phyloP scores from a whole-genome alignment of 176 grass and related monocot species.

The Juncus effusus region DNA sequence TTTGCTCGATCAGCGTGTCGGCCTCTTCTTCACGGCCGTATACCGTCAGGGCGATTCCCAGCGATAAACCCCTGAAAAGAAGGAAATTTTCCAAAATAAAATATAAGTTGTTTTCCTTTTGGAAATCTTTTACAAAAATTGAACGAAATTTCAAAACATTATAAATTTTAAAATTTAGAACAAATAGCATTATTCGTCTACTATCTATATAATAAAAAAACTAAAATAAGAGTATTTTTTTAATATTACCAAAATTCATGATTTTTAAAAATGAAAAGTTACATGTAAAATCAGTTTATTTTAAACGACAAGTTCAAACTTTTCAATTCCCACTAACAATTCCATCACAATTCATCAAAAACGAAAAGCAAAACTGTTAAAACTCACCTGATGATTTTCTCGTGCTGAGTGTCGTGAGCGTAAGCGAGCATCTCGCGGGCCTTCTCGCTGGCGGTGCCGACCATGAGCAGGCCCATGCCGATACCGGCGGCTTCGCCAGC shows the following conservation, averaged over 20 bases:
- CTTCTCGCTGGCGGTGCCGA: constrained; percentile 86
- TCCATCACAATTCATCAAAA: too few relatives aligned
- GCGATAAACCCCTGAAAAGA: constrained; percentile 63
- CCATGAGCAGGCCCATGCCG: constrained; percentile 98
- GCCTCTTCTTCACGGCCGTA: constrained; percentile 98
- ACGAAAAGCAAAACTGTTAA: background rate
- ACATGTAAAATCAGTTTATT: too few relatives aligned
- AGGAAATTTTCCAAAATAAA: too few relatives aligned
- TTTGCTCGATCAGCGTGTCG: constrained; percentile 90
- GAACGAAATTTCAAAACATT: constrained; percentile 22
- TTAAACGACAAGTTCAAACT: too few relatives aligned
- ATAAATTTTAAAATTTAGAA: too few relatives aligned
- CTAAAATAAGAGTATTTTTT: too few relatives aligned
- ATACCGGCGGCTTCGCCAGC: constrained; percentile 98
- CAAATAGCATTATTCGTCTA: too few relatives aligned
- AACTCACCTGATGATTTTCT: constrained; percentile 94
- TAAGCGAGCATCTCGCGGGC: constrained; percentile 93
- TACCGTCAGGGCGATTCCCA: constrained; percentile 90
- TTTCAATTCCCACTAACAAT: too few relatives aligned
- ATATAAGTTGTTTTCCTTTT: too few relatives aligned
- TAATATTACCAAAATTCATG: too few relatives aligned
- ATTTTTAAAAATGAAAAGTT: too few relatives aligned
- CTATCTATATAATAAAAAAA: too few relatives aligned
- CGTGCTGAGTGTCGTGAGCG: constrained; percentile 97
- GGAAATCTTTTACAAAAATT: background rate